These are phyloP conservation scores for Lepidium campestre DNA, from an alignment of 441 rosid species.

Conservation along the genomic window DNA sequence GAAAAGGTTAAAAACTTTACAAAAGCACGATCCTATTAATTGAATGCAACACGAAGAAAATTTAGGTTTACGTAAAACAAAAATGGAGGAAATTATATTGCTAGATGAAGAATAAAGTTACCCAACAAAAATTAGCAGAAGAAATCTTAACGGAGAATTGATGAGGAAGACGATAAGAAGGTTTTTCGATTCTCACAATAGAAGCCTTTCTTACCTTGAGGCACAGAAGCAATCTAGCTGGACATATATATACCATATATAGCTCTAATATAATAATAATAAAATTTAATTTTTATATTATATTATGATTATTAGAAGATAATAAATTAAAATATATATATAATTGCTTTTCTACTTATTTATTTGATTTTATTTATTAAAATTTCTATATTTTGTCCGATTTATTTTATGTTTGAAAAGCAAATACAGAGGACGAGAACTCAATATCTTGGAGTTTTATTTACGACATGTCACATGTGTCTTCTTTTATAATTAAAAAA, in stretches of 20 bases:
- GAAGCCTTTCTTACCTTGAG: neutral
- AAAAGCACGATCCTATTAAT: constrained; percentile 4
- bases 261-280: neutral
- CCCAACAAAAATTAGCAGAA: constrained; percentile 10
- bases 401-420: neutral
- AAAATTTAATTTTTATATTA: no score
- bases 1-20: constrained; percentile 23
- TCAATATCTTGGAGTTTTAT: constrained; percentile 20
- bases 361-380: neutral
- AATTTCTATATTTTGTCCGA: no score
- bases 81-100: neutral
- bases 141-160: neutral
- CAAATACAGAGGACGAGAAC: constrained; percentile 9
- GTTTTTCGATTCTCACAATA: constrained; percentile 2
- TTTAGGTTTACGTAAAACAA: neutral
- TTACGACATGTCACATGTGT: constrained; percentile 5
- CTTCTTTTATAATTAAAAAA: neutral
- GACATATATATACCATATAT: neutral
- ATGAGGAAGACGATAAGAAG: constrained; percentile 22
- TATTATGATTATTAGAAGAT: no score
- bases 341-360: neutral
- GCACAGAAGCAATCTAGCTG: constrained; percentile 23
- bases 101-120: neutral
- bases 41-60: neutral
- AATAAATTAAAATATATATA: no score